Evolutionary conservation across 2,329 filamentous ascomycete genomes (phyloP), one percentile per base, ranked within the genome.

Genomic region (Epichloe coenophiala): DNA sequence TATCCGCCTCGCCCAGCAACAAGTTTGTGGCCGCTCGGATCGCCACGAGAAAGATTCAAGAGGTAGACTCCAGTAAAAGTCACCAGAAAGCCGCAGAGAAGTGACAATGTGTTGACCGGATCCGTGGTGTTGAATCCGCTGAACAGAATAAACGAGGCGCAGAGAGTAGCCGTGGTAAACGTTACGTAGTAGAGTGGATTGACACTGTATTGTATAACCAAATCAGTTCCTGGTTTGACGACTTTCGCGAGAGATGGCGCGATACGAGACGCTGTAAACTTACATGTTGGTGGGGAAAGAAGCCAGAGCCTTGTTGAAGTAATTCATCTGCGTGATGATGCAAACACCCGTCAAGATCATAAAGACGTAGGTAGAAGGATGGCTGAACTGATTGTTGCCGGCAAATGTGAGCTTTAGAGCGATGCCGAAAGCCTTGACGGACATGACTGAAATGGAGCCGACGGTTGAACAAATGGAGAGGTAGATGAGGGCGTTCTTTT

Each of bases 291-390:
- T 96, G 33, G 88, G 91, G 70, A 97, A 98, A 62, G 94, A 89
- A 67, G 88, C 94, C 53, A 98, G 73, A 7, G 93, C 93, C 70
- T 98, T 98, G 76, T 98, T 98, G 71, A 98, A 95, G 69, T 98
- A 98, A 69, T 98, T 98, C 93, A 98, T 97, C 74, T 98, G 93
- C 8, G 90, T 96, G 58, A 98, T 68, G 63, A 98, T 97, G 73
- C 93, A 98, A 56, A 96, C 88, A 3, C 77, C 76, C 0, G 90
- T 93, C 57, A 97, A 80, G 57, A 98, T 96, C 68, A 91, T 83
- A 66, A 98, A 98, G 56, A 96, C 90, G 61, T 98, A 98, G 53
- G 94, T 98, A 47, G 89, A 95, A 2, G 94, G 88, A 60, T 95
- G 88, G 5, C 80, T 81, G 67, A 98, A 96, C 68, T 98, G 93